phyloP scores from a whole-genome alignment of 371 early-diverging fungal species.

The Mucor lusitanicus region DNA sequence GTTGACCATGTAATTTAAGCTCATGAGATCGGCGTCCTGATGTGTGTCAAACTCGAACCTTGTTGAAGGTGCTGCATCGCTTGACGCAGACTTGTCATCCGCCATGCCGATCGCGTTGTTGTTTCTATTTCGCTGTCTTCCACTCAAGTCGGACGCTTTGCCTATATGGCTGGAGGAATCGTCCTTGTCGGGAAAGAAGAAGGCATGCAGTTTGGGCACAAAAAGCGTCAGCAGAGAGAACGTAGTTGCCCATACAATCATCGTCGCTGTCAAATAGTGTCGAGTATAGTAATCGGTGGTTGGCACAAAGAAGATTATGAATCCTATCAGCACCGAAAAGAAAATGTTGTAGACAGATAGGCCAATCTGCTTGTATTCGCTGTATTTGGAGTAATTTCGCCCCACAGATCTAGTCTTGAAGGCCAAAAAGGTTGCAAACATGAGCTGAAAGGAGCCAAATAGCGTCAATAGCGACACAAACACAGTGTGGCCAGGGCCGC shows the following conservation, averaged over 20 bases:
- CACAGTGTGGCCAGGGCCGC: constrained; percentile 22
- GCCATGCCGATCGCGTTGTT: neutral
- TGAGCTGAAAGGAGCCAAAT: constrained; percentile 39
- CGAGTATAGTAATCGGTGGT: constrained; percentile 52
- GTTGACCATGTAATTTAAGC: constrained; percentile 33
- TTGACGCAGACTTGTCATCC: neutral
- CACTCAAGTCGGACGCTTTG: constrained; percentile 31
- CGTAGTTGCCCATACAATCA: constrained; percentile 59
- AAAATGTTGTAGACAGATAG: constrained; percentile 64
- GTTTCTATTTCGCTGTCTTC: constrained; percentile 3
- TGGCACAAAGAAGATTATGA: constrained; percentile 53
- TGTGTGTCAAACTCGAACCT: neutral
- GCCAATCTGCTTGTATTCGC: constrained; percentile 61
- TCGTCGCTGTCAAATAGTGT: constrained; percentile 53
- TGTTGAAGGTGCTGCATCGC: neutral
- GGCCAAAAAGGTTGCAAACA: constrained; percentile 54
- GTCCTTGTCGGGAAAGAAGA: constrained; percentile 23
- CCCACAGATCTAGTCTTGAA: constrained; percentile 60
- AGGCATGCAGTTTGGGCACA: constrained; percentile 52
- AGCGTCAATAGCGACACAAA: constrained; percentile 38
- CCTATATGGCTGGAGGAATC: constrained; percentile 1
- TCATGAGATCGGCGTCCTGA: constrained; percentile 20
- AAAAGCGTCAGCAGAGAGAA: constrained; percentile 56
- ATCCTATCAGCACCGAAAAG: constrained; percentile 54
- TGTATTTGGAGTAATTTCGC: constrained; percentile 52